Base-by-base conservation (phyloP, 805 yeast species). In the Spathaspora boniae region DNA sequence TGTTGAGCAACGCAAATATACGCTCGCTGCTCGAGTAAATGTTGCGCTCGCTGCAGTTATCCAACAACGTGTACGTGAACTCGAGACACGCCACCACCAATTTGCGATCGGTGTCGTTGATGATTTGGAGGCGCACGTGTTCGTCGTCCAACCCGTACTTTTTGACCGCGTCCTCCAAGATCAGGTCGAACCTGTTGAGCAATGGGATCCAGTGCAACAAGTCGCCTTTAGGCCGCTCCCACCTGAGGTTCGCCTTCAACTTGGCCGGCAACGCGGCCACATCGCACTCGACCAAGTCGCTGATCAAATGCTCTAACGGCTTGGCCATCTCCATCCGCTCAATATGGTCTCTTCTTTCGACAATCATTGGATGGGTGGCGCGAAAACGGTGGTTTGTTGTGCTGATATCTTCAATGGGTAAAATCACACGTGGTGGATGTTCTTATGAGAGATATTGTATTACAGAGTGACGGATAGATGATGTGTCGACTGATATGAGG, bases 141-240 rank as follows among this genome's bases (percentile, higher is more conserved):
- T 70, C 72, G 9, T 66, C 65, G 23, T 64, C 69, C 35, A 80
- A 56, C 22, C 61, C 65, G 48, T 86, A 82, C 41, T 76, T 76
- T 6, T 59, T 59, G 11, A 83, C 72, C 16, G 72, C 62, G 3
- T 50, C 47, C 34, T 78, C 83, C 35, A 86, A 61, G 5, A 86
- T 69, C 9, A 65, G 70, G 53, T 89, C 96, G 50, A 89, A 77
- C 47, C 81, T 68, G 55, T 87, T 83, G 47, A 91, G 64, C 1
- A 86, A 77, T 0, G 82, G 73, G 19, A 85, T 74, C 93, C 95
- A 89, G 40, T 80, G 80, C 41, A 72, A 72, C 22, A 91, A 58
- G 46, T 86, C 83, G 24, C 83, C 85, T 41, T 78, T 67, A 6
- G 86, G 81, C 16, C 80, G 61, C 20, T 72, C 72, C 87, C 87